Base-by-base conservation (phyloP, 257 asterid genomes). In the Thymus quinquecostatus region DNA sequence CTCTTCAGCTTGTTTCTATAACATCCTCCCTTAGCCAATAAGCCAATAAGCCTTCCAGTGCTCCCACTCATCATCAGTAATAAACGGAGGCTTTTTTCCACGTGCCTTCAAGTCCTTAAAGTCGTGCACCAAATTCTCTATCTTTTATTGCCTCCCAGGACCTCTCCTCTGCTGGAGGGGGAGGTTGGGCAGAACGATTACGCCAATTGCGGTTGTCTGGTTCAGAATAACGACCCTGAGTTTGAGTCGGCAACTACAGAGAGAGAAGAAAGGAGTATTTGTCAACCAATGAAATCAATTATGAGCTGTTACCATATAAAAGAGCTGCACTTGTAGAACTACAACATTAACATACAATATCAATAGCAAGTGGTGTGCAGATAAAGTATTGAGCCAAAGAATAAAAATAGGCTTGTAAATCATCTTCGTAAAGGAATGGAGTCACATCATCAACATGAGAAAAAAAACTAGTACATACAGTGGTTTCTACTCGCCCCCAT, bases 181-280 rank as follows among this genome's bases (percentile, higher is more conserved):
- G 74, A 40, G 62, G 34, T 66, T 80, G 85, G 8, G 85, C 59
- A 78, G 87, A 74, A 7, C 86, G 87, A 76, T 78, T 83, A 69
- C 88, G 86, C 91, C 91, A 86, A 71, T 86, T 88, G 12, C 91
- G 87, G 75, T 62, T 82, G 77, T 86, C 88, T 3, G 84, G 85
- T 74, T 88, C 96, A 71, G 98, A 72, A 72, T 88, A 88, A 72
- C 89, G 91, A 73, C 40, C 67, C 76, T 78, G 92, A 41, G 82
- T 62, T 79, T 75, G 84, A 63, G 45, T 68, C 44, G 68, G 74
- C 29, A 45, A 64, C 83, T 82, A 51, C 36, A 72, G 32, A 28
- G 41, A 45, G 64, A 73, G 8, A 53, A 27, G 29, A 8, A 6
- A 30, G 10, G 8, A 66, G 44, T 65, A 12, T 12, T 50, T 27